These are phyloP conservation scores for Dioszegia crocea DNA, from an alignment of 768 basidiomycete genomes.

Conservation along the genomic window DNA sequence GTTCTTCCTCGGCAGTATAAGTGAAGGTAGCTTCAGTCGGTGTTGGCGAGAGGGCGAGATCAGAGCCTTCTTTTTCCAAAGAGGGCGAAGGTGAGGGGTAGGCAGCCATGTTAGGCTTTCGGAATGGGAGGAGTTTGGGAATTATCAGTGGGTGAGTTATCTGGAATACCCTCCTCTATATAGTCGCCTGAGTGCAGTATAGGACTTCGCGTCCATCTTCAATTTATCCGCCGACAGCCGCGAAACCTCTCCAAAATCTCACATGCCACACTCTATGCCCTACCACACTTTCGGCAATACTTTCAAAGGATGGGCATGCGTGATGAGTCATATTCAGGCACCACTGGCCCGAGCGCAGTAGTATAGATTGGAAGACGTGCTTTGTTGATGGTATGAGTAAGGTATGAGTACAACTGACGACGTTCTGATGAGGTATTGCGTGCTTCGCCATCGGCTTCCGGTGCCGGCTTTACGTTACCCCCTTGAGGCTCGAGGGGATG, in stretches of 20 bases:
- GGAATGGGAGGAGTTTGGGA: neutral
- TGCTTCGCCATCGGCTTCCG: neutral
- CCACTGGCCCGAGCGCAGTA: neutral
- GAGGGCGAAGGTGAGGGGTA: neutral
- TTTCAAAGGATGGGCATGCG: neutral
- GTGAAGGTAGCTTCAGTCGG: neutral
- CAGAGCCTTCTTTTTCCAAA: neutral
- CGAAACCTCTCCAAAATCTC: too few species aligned
- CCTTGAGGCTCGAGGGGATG: too few species aligned
- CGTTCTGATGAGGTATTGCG: neutral
- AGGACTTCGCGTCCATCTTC: too few species aligned
- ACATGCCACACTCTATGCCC: too few species aligned
- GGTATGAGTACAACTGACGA: neutral
- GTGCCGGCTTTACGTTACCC: neutral
- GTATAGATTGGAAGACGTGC: too few species aligned
- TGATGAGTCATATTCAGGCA: neutral
- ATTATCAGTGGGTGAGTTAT: neutral
- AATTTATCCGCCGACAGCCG: too few species aligned
- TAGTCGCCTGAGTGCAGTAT: too few species aligned
- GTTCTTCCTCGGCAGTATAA: conserved; percentile 9
- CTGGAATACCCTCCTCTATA: neutral
- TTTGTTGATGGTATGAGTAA: neutral
- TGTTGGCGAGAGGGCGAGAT: neutral
- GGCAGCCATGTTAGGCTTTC: neutral
- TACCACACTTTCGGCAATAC: too few species aligned